Evolutionary conservation across 2,329 filamentous ascomycete species (phyloP), one percentile per base, ranked within the genome.

Genomic region (Xylaria sp.): DNA sequence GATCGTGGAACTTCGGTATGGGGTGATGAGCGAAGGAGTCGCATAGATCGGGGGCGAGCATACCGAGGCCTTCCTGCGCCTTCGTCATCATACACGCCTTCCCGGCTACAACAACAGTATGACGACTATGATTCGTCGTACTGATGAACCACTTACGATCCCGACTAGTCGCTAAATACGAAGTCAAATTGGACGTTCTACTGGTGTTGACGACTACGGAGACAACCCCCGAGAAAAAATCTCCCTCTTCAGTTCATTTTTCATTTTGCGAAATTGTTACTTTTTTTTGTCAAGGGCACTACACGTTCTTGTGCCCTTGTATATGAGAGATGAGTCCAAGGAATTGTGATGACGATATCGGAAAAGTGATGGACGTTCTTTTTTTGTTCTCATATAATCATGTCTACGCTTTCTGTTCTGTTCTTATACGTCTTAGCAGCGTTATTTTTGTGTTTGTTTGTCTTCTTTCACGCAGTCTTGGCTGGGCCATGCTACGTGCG

Each of bases 1-100:
- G 88, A 90, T 69, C 81, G 81, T 61, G 82, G 82, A 12, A 85
- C 83, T 61, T 76, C 83, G 2, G 61, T 71, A 39, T 85, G 85
- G 64, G 79, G 82, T 3, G 86, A 89, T 30, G 85, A 88, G 59
- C 80, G 81, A 36, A 77, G 75, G 39, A 71, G 83, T 47, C 71
- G 68, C 54, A 73, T 80, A 21, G 85, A 85, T 24, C 81, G 82
- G 8, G 80, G 85, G 11, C 85, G 83, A 63, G 85, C 85, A 17
- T 84, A 78, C 71, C 80, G 80, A 50, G 71, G 69, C 69, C 69
- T 72, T 21, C 70, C 70, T 2, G 70, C 70, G 12, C 67, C 69
- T 47, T 42, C 45, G 45, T 67, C 64, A 48, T 67, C 64, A n/a
- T 69, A 69, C 24, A 61, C 64, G 7, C 64, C 55, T 34, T 71